These are phyloP conservation scores for Colletotrichum coccodes DNA, from an alignment of 2,329 filamentous ascomycete species.

Conservation along the genomic window DNA sequence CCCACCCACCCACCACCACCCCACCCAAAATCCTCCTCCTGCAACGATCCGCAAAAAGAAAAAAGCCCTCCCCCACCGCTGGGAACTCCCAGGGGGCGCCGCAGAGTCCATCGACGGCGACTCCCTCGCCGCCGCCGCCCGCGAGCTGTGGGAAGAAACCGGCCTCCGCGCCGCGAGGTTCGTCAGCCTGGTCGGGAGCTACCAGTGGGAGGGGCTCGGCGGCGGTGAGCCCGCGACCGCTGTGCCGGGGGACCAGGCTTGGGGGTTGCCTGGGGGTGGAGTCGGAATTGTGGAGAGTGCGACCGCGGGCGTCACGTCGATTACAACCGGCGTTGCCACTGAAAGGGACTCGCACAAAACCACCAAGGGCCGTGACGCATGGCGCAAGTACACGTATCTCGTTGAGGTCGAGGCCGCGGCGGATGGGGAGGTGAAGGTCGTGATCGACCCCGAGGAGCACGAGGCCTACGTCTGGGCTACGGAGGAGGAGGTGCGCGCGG, in stretches of 20 bases:
- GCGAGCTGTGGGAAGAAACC: constrained; percentile 62
- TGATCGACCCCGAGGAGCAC: constrained; percentile 52
- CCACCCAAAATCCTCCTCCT: constrained; percentile 49
- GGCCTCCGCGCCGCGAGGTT: constrained; percentile 54
- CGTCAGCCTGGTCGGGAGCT: constrained; percentile 47
- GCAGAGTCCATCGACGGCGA: constrained; percentile 49
- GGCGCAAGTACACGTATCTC: constrained; percentile 48
- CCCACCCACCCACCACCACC: neutral
- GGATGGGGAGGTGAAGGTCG: neutral
- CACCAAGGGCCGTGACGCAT: constrained; percentile 29
- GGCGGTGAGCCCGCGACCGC: constrained; percentile 1
- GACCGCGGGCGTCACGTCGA: neutral
- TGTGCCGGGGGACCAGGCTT: constrained; percentile 32
- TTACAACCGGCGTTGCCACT: neutral
- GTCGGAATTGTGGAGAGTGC: neutral
- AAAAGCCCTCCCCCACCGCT: constrained; percentile 44
- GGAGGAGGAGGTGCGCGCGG: constrained; percentile 47
- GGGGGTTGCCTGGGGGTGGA: constrained; percentile 12
- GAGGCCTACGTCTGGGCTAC: constrained; percentile 49
- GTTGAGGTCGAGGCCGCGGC: constrained; percentile 42
- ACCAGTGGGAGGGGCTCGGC: constrained; percentile 28
- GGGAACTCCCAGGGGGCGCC: constrained; percentile 62
- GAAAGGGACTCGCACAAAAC: constrained; percentile 1
- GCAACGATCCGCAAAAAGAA: constrained; percentile 50
- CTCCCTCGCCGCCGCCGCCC: constrained; percentile 55